Base-by-base conservation (phyloP, 257 asterid genomes). In the Solanum neorickii region DNA sequence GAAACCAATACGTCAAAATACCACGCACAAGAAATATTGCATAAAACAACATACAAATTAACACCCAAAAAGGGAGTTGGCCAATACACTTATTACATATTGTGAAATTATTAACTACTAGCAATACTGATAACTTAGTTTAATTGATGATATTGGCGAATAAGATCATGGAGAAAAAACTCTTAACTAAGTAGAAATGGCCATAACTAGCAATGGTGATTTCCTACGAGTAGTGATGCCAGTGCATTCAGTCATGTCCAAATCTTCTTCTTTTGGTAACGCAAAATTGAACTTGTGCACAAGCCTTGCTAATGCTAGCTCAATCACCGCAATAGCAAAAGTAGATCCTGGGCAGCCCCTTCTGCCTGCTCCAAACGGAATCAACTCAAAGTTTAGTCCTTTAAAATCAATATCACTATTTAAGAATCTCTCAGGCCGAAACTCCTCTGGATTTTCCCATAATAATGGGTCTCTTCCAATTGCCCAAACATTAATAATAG, bases 291-390 rank as follows among this genome's bases (percentile, higher is more conserved):
- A 93, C 16, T 88, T 87, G 52, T 87, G 90, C 83, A 92, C 82
- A 77, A 94, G 60, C 20, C 88, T 92, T 3, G 96, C 94, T 2
- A 93, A 31, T 5, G 87, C 92, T 49, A 92, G 89, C 85, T 92
- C 96, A 85, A 29, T 59, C 3, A 86, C 86, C 1, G 84, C 87
- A 73, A 78, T 46, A 3, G 86, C 92, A 65, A 90, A 91, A 3
- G 78, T 9, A 10, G 86, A 84, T 7, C 96, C 98, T 1, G 94
- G 96, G 44, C 96, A 93, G 1, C 90, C 93, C 83, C 96, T 91
- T 60, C 94, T 80, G 1, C 98, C 98, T 0, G 94, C 92, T 2
- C 96, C 96, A 39, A 93, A 94, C 1, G 95, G 96, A 12, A 88
- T 87, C 14, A 90, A 84, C 87, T 93, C 93, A 42, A 92, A 93